A percentile compares a stretch with the other conserved stretches of the same genome.
Conservation (phyloP, 768 basidiomycete species). For the Leccinellum luteum region DNA sequence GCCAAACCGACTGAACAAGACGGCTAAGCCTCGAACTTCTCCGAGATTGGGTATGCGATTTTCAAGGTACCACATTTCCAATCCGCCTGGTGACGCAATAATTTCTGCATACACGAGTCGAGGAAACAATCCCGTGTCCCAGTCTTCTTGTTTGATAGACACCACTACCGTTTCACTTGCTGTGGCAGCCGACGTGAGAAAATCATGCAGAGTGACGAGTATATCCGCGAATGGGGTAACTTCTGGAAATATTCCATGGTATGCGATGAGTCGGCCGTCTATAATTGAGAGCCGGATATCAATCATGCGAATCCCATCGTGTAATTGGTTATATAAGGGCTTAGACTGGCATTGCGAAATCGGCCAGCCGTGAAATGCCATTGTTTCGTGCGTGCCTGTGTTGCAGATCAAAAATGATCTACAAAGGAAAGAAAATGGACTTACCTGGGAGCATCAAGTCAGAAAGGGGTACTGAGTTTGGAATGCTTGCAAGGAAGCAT, state of each 20-base stretch:
- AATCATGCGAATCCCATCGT: constrained; percentile 74
- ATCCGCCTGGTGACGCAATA: constrained; percentile 43
- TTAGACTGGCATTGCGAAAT: constrained; percentile 82
- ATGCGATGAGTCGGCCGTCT: constrained; percentile 62
- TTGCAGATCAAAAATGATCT: neutral
- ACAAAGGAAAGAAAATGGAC: constrained; percentile 36
- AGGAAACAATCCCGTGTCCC: constrained; percentile 55
- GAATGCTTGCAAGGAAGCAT: constrained; percentile 58
- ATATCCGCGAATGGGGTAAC: constrained; percentile 65
- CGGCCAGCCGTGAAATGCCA: constrained; percentile 85
- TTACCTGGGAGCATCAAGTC: constrained; percentile 76
- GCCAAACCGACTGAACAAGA: constrained; percentile 81
- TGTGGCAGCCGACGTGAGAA: constrained; percentile 57
- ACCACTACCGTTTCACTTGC: constrained; percentile 75
- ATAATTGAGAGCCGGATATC: constrained; percentile 79
- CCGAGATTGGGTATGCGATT: constrained; percentile 79
- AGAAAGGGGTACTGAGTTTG: constrained; percentile 66
- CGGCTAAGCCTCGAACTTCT: constrained; percentile 80
- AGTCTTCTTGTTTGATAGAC: constrained; percentile 88
- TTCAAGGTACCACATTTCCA: constrained; percentile 77
- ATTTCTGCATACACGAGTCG: constrained; percentile 65
- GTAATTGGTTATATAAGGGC: constrained; percentile 65
- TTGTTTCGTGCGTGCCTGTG: constrained; percentile 26
- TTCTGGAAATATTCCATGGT: constrained; percentile 78
- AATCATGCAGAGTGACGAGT: constrained; percentile 56